These are phyloP conservation scores for Talaromyces amestolkiae DNA, from an alignment of 2,329 filamentous ascomycete species.

Conservation along the genomic window DNA sequence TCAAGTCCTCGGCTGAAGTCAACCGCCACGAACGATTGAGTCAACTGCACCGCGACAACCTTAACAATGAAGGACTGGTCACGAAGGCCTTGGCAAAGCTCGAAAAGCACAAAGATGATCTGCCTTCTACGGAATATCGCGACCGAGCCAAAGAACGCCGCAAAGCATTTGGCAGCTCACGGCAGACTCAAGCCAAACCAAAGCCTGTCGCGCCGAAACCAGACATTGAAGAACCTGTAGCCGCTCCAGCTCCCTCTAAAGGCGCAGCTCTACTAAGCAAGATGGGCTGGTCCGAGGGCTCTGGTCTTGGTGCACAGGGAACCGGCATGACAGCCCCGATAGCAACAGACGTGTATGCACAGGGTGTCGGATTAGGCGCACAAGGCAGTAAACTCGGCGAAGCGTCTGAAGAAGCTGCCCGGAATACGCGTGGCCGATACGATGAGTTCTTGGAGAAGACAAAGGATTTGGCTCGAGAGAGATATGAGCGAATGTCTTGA, in stretches of 20 bases:
- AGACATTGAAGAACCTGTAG: conserved; percentile 27
- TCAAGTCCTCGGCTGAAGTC: conserved; percentile 55
- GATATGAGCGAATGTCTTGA: conserved; percentile 45
- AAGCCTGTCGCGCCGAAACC: conserved; percentile 27
- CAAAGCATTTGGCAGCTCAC: conserved; percentile 41
- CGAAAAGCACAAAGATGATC: conserved; percentile 41
- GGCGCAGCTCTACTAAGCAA: conserved; percentile 52
- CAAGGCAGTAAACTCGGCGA: conserved; percentile 51
- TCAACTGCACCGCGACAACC: conserved; percentile 55
- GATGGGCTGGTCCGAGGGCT: conserved; percentile 51
- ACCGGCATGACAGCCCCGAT: conserved; percentile 50
- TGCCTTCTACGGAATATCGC: conserved; percentile 41
- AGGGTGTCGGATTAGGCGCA: conserved; percentile 51
- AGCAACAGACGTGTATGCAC: conserved; percentile 49
- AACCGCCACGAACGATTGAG: conserved; percentile 60
- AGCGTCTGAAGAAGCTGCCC: conserved; percentile 47
- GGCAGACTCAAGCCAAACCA: conserved; percentile 25
- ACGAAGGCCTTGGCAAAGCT: conserved; percentile 42
- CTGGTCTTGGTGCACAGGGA: conserved; percentile 49
- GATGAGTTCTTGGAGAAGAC: conserved; percentile 50
- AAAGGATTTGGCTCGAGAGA: conserved; percentile 46
- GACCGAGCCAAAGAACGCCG: conserved; percentile 49
- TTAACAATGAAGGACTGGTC: conserved; percentile 51
- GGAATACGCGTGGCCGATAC: conserved; percentile 49
- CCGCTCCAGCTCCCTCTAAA: conserved; percentile 40